Base-by-base conservation (phyloP, 2,329 filamentous ascomycete species). In the Ophiostoma piceae region DNA sequence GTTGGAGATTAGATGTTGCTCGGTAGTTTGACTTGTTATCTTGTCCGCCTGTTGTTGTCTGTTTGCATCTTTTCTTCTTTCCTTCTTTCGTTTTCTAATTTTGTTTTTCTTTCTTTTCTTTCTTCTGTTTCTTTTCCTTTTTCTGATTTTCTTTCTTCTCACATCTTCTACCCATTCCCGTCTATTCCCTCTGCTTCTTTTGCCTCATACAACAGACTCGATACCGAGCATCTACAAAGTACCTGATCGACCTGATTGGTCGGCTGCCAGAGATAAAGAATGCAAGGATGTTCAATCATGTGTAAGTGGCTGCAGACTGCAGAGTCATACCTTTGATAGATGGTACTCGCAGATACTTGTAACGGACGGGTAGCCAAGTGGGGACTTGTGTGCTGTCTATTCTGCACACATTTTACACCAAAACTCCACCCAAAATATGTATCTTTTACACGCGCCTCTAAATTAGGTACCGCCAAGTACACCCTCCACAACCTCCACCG, bases 381-480 rank as follows among this genome's bases (percentile, higher is more conserved):
- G 26, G 14, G 11, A 62, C 26, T 62, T 35, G 9, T 3, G 35
- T 19, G 12, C 1, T 4, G 29, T 29, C 26, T 29, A 16, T 19
- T 8, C 11, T 47, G 16, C 19, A 47, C 43, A 47, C 5, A 19
- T 47, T 47, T n/a, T 19, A 47, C 43, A 3, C 16, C 12, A 41
- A 12, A 41, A 41, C 19, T 51, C 47, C 47, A 22, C 47, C n/a
- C n/a, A 9, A 11, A 26, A 9, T 1, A 47, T 29, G 57, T 62
- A 32, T 29, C 57, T 62, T 62, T 62, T 35, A 16, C 16, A 47
- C 16, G 16, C 43, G 26, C 60, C 54, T 65, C 39, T 26, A 16
- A n/a, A 22, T 26, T 6, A 39, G 51, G 22, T 68, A 51, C 57
- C 66, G 22, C 66, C 41, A 57, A 68, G 32, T 57, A 60, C 69